phyloP scores from a whole-genome alignment of 2,329 filamentous ascomycete genomes.

The Colletotrichum magnum region DNA sequence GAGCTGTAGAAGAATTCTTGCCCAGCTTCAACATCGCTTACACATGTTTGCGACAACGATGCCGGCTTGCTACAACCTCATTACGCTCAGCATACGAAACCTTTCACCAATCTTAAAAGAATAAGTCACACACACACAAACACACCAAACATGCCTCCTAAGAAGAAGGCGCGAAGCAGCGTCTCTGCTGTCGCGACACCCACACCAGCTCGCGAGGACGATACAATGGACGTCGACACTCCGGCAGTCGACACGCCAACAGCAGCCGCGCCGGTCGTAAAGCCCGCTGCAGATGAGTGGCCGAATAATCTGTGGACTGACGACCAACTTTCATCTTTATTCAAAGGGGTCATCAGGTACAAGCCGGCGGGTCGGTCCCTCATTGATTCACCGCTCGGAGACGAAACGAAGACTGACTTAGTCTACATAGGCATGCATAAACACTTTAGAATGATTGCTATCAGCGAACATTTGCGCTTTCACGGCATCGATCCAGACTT shows the following conservation, averaged over 20 bases:
- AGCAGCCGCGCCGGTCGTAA: conserved; percentile 53
- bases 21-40: too few relatives aligned
- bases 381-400: too few relatives aligned
- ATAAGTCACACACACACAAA: not conserved
- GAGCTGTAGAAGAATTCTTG: too few relatives aligned
- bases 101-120: not conserved
- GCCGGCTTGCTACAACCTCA: too few relatives aligned
- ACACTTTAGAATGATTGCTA: conserved; percentile 91
- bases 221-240: conserved; percentile 73
- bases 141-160: conserved; percentile 72
- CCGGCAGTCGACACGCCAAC: conserved; percentile 67
- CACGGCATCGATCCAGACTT: conserved; percentile 82
- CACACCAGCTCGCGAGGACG: conserved; percentile 67
- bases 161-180: conserved; percentile 74
- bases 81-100: not conserved
- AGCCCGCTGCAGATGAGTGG: conserved; percentile 56
- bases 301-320: conserved; percentile 89
- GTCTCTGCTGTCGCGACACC: conserved; percentile 71
- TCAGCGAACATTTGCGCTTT: conserved; percentile 83
- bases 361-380: conserved; percentile 85
- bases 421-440: conserved; percentile 83
- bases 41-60: too few relatives aligned
- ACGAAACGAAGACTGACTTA: conserved; percentile 41
- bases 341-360: conserved; percentile 93
- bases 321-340: conserved; percentile 92